phyloP scores from a whole-genome alignment of 169 alveolate species.

The Plasmodium yoelii region DNA sequence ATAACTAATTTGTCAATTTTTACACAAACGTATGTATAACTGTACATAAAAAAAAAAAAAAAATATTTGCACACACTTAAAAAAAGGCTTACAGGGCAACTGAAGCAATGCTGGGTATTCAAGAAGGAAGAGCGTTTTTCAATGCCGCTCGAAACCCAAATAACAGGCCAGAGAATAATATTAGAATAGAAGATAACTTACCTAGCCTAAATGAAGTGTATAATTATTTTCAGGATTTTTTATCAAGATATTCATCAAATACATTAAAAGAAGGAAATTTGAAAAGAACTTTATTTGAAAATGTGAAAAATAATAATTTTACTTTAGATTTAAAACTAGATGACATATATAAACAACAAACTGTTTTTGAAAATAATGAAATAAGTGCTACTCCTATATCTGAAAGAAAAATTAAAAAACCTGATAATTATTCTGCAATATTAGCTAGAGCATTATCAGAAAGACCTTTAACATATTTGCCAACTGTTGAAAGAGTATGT shows the following conservation, averaged over 20 bases:
- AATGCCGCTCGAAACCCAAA: conserved; percentile 77
- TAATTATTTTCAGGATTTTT: conserved; percentile 81
- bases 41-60: too few relatives aligned
- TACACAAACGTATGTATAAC: too few relatives aligned
- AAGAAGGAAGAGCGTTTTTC: conserved; percentile 86
- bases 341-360: conserved; percentile 84
- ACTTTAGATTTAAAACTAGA: conserved; percentile 84
- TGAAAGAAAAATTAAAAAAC: conserved; percentile 74
- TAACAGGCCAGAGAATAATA: conserved; percentile 62
- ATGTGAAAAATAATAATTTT: conserved; percentile 84
- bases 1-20: too few relatives aligned
- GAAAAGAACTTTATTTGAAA: conserved; percentile 82
- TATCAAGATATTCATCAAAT: conserved; percentile 83
- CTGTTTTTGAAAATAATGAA: conserved; percentile 77
- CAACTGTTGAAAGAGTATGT: conserved; percentile 85
- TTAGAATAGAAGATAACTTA: conserved; percentile 79
- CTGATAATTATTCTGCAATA: conserved; percentile 82
- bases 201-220: conserved; percentile 85
- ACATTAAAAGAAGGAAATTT: conserved; percentile 86
- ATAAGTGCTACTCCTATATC: conserved; percentile 79
- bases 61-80: too few relatives aligned
- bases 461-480: conserved; percentile 82
- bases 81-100: too few relatives aligned
- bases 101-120: conserved; percentile 67
- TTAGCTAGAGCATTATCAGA: conserved; percentile 84